Evolutionary conservation across 73 alveolate genomes (phyloP).

Genomic region (Paramecium biaurelia): DNA sequence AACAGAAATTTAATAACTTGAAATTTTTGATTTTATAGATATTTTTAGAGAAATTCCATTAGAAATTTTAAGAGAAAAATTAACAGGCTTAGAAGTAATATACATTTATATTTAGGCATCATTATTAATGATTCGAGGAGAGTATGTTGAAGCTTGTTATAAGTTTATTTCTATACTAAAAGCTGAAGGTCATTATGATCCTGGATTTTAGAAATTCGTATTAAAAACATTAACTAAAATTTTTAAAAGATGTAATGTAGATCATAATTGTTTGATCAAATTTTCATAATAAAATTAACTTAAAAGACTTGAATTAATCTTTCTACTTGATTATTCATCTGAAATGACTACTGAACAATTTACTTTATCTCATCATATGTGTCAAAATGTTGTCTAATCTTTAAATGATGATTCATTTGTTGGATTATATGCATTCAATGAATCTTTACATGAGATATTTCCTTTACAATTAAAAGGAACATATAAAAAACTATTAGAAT

Average conservation of each 20-base stretch:
- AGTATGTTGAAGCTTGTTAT: not conserved
- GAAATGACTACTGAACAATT: constrained; percentile 39
- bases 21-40: not conserved
- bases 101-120: not conserved
- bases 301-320: constrained; percentile 2
- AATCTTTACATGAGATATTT: constrained; percentile 2
- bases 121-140: not conserved
- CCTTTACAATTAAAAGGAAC: not conserved
- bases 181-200: constrained; percentile 35
- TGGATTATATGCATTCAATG: constrained; percentile 39
- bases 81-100: not conserved
- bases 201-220: not conserved
- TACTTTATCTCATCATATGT: constrained; percentile 29
- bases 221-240: not conserved
- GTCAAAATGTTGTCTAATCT: not conserved
- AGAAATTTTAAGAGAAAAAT: not conserved
- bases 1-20: not conserved
- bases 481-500: not conserved
- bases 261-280: not conserved
- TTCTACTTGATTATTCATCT: constrained; percentile 19
- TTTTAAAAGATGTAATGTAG: not conserved
- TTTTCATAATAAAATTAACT: not conserved
- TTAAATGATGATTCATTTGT: not conserved
- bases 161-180: not conserved
- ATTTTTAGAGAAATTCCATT: constrained; percentile 11